A percentile compares a stretch with the other conserved stretches of the same genome.
Conservation (phyloP, 768 basidiomycete genomes). For the Chalciporus chontae region DNA sequence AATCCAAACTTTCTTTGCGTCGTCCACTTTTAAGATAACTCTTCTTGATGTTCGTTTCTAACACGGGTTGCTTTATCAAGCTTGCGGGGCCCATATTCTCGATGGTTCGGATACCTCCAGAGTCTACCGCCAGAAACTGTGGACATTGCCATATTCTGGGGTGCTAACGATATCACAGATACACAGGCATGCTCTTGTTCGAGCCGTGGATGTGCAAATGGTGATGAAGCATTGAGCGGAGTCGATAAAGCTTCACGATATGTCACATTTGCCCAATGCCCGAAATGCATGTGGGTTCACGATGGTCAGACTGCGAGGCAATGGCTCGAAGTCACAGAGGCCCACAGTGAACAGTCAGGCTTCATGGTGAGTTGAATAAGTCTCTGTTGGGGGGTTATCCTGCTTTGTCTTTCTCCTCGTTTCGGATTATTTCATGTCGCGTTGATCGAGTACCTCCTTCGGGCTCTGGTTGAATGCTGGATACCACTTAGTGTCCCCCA, state of each 20-base stretch:
- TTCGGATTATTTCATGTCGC: conserved; percentile 11
- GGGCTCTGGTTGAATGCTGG: conserved; percentile 11
- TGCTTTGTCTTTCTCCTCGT: neutral
- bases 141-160: conserved; percentile 66
- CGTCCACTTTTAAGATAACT: too few relatives aligned
- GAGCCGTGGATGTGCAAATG: conserved; percentile 11
- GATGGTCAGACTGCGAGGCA: conserved; percentile 30
- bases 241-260: neutral
- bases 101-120: conserved; percentile 65
- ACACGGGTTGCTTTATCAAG: conserved; percentile 33
- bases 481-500: conserved; percentile 7
- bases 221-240: conserved; percentile 6
- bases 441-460: conserved; percentile 2
- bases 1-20: conserved; percentile 2
- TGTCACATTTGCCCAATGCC: conserved; percentile 6
- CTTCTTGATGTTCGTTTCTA: conserved; percentile 5
- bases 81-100: conserved; percentile 44
- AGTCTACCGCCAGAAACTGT: conserved; percentile 52
- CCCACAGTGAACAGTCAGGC: conserved; percentile 23
- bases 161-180: conserved; percentile 21
- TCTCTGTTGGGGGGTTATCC: conserved; percentile 5
- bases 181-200: conserved; percentile 16
- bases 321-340: conserved; percentile 35
- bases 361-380: conserved; percentile 25
- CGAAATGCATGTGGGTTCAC: conserved; percentile 16